Evolutionary conservation across 73 alveolate species (phyloP).

Genomic region (Symbiodinium natans): DNA sequence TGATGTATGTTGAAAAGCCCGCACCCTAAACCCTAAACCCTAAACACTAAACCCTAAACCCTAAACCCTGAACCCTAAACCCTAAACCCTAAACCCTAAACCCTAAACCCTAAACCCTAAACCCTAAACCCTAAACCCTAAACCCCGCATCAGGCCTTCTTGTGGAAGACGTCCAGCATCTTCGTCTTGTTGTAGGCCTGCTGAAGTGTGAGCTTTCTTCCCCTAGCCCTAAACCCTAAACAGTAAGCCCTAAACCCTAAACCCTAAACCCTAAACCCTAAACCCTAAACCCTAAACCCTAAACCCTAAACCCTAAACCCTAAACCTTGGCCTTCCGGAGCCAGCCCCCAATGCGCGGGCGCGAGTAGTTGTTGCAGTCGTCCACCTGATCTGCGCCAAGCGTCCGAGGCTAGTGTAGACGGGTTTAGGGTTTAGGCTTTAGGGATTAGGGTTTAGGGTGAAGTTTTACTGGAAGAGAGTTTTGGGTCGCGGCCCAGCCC

Average conservation of each 20-base stretch:
- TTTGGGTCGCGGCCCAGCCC: too few species aligned
- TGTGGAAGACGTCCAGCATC: slow-evolving; percentile 7
- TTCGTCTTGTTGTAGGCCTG: not conserved
- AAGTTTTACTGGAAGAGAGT: too few species aligned
- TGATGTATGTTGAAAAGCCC: too few species aligned
- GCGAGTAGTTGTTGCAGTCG: not conserved
- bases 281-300: not conserved
- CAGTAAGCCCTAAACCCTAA: not conserved
- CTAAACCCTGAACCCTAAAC: not conserved
- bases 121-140: not conserved
- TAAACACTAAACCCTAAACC: not conserved
- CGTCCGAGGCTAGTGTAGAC: too few species aligned
- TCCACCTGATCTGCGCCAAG: too few species aligned
- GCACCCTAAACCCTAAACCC: too few species aligned
- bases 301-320: not conserved
- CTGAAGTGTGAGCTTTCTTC: not conserved
- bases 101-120: not conserved
- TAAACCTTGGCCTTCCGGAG: not conserved
- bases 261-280: not conserved
- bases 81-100: not conserved
- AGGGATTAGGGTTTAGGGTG: too few species aligned
- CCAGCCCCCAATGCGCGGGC: not conserved
- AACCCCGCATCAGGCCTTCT: not conserved
- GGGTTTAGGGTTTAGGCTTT: too few species aligned
- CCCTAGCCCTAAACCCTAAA: too few species aligned